A percentile compares a stretch with the other conserved stretches of the same genome.
Evolutionary conservation across 1,284 basidiomycete genomes (phyloP).

Genomic region (Tilletia setariae): DNA sequence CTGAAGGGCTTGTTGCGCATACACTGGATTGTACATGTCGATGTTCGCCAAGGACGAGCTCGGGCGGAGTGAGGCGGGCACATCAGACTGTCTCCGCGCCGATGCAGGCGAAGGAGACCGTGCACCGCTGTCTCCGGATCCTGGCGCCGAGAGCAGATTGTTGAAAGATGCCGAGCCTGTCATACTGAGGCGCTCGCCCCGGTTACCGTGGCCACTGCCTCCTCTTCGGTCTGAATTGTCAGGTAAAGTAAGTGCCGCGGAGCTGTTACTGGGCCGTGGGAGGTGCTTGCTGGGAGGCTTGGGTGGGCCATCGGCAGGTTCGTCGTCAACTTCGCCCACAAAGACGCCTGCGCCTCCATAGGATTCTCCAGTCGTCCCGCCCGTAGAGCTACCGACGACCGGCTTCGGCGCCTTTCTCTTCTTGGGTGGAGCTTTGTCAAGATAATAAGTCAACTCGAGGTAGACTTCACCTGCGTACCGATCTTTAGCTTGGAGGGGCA

Average conservation of each 20-base stretch:
- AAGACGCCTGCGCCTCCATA: constrained; percentile 49
- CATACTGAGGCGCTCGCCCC: constrained; percentile 15
- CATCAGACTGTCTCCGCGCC: constrained; percentile 29
- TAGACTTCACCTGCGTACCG: constrained; percentile 52
- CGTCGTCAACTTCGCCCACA: constrained; percentile 32
- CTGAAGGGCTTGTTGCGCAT: constrained; percentile 38
- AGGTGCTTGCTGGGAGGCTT: constrained; percentile 28
- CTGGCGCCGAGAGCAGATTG: background rate
- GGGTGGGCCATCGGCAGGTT: constrained; percentile 14
- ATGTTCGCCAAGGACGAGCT: constrained; percentile 46
- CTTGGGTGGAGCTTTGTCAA: constrained; percentile 43
- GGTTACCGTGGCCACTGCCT: background rate
- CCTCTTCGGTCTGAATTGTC: background rate
- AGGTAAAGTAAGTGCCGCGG: constrained; percentile 28
- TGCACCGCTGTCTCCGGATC: background rate
- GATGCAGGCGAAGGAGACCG: background rate
- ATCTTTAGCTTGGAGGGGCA: constrained; percentile 58
- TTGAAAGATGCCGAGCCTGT: constrained; percentile 13
- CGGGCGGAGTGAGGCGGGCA: constrained; percentile 38
- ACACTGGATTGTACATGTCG: constrained; percentile 45
- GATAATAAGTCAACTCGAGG: constrained; percentile 53
- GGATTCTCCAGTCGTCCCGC: constrained; percentile 27
- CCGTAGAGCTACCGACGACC: constrained; percentile 17
- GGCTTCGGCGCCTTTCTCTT: constrained; percentile 36
- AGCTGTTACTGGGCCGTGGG: constrained; percentile 27